Percentiles rank a stretch among this genome's conserved stretches.
Conservation (phyloP, 2,329 filamentous ascomycete species). For the Calonectria hongkongensis region DNA sequence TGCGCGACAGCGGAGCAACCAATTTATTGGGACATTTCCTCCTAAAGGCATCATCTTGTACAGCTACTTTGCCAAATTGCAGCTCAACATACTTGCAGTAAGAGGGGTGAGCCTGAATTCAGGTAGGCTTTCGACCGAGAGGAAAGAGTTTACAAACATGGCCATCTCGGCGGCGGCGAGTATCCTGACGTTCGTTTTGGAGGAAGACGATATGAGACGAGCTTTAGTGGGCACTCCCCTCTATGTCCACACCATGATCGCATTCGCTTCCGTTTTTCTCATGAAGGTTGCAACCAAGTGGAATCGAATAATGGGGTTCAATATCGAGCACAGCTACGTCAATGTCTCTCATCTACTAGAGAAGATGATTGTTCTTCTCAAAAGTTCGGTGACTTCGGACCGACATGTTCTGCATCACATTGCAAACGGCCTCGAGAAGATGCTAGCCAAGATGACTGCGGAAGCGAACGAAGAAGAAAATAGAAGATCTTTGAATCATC, state of each 20-base stretch:
- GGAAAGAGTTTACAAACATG: constrained; percentile 52
- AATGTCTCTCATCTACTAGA: constrained; percentile 56
- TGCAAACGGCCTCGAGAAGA: constrained; percentile 60
- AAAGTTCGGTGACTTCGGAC: constrained; percentile 57
- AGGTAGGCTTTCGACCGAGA: constrained; percentile 40
- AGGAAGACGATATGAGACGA: constrained; percentile 58
- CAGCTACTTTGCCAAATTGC: constrained; percentile 58
- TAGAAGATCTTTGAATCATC: not conserved
- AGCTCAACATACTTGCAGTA: constrained; percentile 56
- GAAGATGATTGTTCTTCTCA: constrained; percentile 57
- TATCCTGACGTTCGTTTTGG: constrained; percentile 62
- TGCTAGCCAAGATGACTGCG: constrained; percentile 52
- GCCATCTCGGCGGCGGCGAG: constrained; percentile 53
- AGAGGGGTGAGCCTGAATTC: constrained; percentile 40
- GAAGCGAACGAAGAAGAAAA: constrained; percentile 28
- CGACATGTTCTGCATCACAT: constrained; percentile 62
- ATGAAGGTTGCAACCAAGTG: constrained; percentile 60
- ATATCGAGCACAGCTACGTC: constrained; percentile 56
- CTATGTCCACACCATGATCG: constrained; percentile 62
- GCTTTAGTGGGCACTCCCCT: constrained; percentile 59
- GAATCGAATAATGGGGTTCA: constrained; percentile 58
- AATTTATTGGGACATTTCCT: constrained; percentile 58
- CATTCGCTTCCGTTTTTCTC: constrained; percentile 60
- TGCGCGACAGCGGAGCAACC: constrained; percentile 48
- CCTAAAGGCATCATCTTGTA: constrained; percentile 62